Evolutionary conservation across 2,329 filamentous ascomycete species (phyloP).

Genomic region (Colletotrichum eremochloae): DNA sequence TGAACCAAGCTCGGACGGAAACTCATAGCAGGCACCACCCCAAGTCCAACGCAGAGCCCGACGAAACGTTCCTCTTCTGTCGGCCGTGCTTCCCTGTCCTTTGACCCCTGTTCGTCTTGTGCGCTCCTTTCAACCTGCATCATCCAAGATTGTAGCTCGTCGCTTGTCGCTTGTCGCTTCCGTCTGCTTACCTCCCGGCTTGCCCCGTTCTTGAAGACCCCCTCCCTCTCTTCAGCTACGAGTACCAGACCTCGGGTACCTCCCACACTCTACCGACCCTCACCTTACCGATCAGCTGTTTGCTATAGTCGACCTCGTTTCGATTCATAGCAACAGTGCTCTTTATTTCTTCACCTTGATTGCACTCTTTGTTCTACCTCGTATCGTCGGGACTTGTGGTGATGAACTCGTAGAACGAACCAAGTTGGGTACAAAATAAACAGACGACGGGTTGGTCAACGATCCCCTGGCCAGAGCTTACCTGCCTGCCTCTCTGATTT

Average conservation of each 20-base stretch:
- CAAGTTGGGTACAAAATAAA: not conserved
- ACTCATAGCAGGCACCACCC: conserved; percentile 3
- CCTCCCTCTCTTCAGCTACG: not conserved
- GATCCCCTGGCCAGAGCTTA: conserved; percentile 9
- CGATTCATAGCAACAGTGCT: not conserved
- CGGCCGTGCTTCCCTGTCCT: conserved; percentile 32
- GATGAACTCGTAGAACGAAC: not conserved
- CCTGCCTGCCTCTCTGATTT: conserved; percentile 28
- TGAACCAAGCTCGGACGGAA: conserved; percentile 19
- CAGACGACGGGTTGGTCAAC: not conserved
- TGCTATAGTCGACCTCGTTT: conserved; percentile 11
- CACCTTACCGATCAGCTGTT: conserved; percentile 14
- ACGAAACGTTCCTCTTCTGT: conserved; percentile 26
- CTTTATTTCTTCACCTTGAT: not conserved
- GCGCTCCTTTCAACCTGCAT: conserved; percentile 27
- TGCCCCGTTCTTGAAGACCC: not conserved
- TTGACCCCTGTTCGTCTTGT: not conserved
- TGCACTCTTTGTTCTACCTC: not conserved
- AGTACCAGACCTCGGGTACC: conserved; percentile 10
- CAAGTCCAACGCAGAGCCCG: conserved; percentile 29
- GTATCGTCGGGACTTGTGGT: not conserved
- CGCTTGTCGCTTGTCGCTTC: conserved; percentile 47
- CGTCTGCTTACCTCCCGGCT: conserved; percentile 75
- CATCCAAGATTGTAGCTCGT: conserved; percentile 34
- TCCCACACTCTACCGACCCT: not conserved